Base-by-base conservation (phyloP, 1,284 basidiomycete species). In the Cystobasidium slooffiae region DNA sequence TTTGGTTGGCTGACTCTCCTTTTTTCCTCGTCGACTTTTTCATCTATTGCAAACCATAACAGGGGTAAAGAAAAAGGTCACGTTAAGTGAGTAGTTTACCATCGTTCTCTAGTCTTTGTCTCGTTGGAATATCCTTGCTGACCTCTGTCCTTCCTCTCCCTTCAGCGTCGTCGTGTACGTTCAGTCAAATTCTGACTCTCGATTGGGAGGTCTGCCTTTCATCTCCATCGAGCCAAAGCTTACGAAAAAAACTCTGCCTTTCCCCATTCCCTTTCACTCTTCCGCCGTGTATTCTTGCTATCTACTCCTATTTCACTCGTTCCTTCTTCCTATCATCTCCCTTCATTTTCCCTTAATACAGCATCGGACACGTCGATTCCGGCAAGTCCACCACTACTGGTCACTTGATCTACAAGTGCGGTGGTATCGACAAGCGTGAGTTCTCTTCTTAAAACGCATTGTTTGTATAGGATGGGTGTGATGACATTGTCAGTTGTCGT, bases 361-460 rank as follows among this genome's bases (percentile, higher is more conserved):
- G 62, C 43, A 73, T 73, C 53, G 70, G 70, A 65, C 70, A 73
- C 63, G 70, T 73, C 62, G 70, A 73, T 55, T 73, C 70, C 70
- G 70, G 70, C 81, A 98, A 98, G 88, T 98, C 95, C 79, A 99
- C 96, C 86, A 99, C 96, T 84, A 99, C 97, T 82, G 97, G 97
- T 82, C 97, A 99, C 88, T 88, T 99, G 87, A 99, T 99, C 90
- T 98, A 98, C 93, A 98, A 99, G 91, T 99, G 96, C 86, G 96
- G 96, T 90, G 97, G 97, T 93, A 99, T 99, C 87, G 97, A 99
- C 86, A 99, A 99, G 89, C 96, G 97, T 91, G 98, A 78, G 80
- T 78, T 56, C 75, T 18, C 6, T 61, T 58, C 31, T 18, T 31
- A 49, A 59, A 20, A 9, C 51, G 12, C 55, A 14, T 20, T 37